phyloP scores from a whole-genome alignment of 129 eudicot genomes.

The Sambucus nigra region DNA sequence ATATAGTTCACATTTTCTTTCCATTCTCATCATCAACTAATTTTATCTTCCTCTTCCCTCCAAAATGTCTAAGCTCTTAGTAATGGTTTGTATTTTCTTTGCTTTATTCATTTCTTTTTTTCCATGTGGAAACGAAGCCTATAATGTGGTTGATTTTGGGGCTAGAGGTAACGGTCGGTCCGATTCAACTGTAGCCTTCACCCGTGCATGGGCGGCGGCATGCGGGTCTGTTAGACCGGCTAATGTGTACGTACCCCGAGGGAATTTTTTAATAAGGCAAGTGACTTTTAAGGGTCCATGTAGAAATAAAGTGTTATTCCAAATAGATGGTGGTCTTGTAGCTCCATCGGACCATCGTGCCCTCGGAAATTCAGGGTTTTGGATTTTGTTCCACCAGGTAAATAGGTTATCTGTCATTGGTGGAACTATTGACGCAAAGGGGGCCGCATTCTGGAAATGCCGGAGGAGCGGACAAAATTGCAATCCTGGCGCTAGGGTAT shows the following conservation, averaged over 20 bases:
- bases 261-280: constrained; percentile 32
- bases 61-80: not conserved
- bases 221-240: constrained; percentile 24
- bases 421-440: constrained; percentile 52
- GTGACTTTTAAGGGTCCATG: constrained; percentile 62
- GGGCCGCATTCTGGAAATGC: constrained; percentile 57
- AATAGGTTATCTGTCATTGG: constrained; percentile 41
- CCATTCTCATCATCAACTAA: not conserved
- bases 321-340: constrained; percentile 45
- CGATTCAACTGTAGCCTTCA: constrained; percentile 42
- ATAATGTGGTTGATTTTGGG: constrained; percentile 50
- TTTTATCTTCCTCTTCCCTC: not conserved
- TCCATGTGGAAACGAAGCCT: constrained; percentile 26
- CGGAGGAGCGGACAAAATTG: constrained; percentile 36
- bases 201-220: constrained; percentile 40
- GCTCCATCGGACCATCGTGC: constrained; percentile 46
- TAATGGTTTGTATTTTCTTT: not conserved
- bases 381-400: constrained; percentile 51
- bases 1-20: not conserved
- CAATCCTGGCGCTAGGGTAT: constrained; percentile 58
- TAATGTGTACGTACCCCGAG: constrained; percentile 48
- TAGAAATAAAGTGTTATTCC: constrained; percentile 28
- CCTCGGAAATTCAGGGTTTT: constrained; percentile 42
- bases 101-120: not conserved
- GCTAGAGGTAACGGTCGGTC: constrained; percentile 43